phyloP scores from a whole-genome alignment of 768 basidiomycete genomes.

The Gymnopilus dilepis region DNA sequence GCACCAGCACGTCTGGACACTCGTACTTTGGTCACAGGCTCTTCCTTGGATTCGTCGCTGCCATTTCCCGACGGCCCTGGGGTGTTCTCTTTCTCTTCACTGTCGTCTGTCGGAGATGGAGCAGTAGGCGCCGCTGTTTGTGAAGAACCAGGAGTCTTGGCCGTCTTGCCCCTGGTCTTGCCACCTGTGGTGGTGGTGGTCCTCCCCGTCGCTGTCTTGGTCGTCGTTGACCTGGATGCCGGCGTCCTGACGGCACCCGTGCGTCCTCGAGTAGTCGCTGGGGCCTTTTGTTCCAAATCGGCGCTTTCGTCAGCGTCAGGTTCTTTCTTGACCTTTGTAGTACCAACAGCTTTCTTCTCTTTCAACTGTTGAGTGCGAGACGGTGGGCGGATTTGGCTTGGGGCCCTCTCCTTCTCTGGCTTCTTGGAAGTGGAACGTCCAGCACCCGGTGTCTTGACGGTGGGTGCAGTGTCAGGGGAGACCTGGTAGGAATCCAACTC shows the following conservation, averaged over 20 bases:
- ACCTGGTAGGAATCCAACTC: constrained; percentile 16
- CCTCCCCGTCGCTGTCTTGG: constrained; percentile 17
- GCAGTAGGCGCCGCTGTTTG: constrained; percentile 31
- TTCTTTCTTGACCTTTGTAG: constrained; percentile 16
- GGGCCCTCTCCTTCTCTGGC: not conserved
- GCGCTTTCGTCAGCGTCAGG: constrained; percentile 21
- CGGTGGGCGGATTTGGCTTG: not conserved
- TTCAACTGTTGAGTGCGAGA: constrained; percentile 1
- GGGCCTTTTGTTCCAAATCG: constrained; percentile 17
- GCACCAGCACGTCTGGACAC: constrained; percentile 40
- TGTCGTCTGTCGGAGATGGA: constrained; percentile 22
- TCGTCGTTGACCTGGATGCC: constrained; percentile 5
- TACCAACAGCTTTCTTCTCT: not conserved
- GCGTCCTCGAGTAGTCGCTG: constrained; percentile 14
- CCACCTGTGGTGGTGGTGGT: too few relatives aligned
- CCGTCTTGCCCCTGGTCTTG: constrained; percentile 27
- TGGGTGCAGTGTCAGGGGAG: not conserved
- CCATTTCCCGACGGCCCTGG: constrained; percentile 27
- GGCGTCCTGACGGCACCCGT: constrained; percentile 20
- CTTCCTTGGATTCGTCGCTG: constrained; percentile 34
- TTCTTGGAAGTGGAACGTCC: constrained; percentile 6
- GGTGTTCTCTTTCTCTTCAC: constrained; percentile 48
- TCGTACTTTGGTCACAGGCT: constrained; percentile 35
- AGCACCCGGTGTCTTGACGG: not conserved
- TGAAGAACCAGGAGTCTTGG: constrained; percentile 42